These are phyloP conservation scores for Clohesyomyces aquaticus DNA, from an alignment of 495 filamentous ascomycete species.

Conservation along the genomic window DNA sequence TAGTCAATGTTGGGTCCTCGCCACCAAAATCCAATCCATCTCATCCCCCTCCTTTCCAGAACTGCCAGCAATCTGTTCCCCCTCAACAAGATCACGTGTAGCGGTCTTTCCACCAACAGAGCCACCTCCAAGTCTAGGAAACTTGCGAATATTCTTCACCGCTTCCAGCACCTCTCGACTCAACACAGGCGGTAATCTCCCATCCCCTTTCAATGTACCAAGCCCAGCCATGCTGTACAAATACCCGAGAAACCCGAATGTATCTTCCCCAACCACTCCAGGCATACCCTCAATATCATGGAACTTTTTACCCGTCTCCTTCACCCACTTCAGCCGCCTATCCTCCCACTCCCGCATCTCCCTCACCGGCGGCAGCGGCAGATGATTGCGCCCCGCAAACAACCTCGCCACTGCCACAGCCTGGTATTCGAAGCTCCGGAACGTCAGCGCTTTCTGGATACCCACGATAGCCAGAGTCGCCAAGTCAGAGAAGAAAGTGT, in stretches of 20 bases:
- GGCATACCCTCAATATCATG: constrained; percentile 55
- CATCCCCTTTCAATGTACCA: constrained; percentile 49
- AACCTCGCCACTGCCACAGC: constrained; percentile 54
- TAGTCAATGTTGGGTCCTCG: too few relatives aligned
- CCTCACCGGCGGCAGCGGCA: constrained; percentile 41
- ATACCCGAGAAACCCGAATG: constrained; percentile 48
- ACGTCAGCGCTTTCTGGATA: constrained; percentile 53
- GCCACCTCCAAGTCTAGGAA: constrained; percentile 53
- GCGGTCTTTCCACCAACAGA: too few relatives aligned
- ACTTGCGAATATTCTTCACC: constrained; percentile 55
- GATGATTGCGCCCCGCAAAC: constrained; percentile 47
- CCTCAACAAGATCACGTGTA: too few relatives aligned
- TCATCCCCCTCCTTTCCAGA: too few relatives aligned
- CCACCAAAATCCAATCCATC: too few relatives aligned
- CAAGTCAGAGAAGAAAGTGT: constrained; percentile 53
- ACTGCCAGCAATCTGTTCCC: too few relatives aligned
- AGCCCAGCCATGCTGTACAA: constrained; percentile 53
- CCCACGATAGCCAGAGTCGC: constrained; percentile 51
- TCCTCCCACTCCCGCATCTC: constrained; percentile 52
- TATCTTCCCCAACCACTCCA: too few relatives aligned
- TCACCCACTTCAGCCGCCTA: constrained; percentile 37
- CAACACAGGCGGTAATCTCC: constrained; percentile 52
- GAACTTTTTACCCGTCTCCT: constrained; percentile 47
- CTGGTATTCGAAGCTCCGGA: constrained; percentile 58
- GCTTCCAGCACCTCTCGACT: constrained; percentile 52